Conservation (phyloP, 805 yeast species). For the Yarrowia sp. region DNA sequence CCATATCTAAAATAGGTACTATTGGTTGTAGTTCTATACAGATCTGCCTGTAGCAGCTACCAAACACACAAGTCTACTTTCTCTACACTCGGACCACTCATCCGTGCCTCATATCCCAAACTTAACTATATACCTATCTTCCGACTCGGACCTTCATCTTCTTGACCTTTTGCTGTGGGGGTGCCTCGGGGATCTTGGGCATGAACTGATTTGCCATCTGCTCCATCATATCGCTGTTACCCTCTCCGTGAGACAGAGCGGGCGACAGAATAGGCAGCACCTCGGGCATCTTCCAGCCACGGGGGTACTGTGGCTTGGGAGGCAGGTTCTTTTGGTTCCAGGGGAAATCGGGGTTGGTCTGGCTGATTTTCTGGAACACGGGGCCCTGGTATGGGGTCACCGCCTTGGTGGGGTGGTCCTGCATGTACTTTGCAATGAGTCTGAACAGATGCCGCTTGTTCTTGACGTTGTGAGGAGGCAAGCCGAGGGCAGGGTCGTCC, state of each 20-base stretch:
- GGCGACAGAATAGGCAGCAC: slow-evolving; percentile 87
- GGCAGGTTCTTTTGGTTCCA: slow-evolving; percentile 28
- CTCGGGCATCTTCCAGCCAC: slow-evolving; percentile 80
- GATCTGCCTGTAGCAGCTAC: too few species aligned
- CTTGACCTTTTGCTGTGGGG: slow-evolving; percentile 32
- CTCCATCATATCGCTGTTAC: slow-evolving; percentile 50
- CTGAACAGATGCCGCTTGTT: slow-evolving; percentile 67
- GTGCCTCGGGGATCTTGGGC: slow-evolving; percentile 36
- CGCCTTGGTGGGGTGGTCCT: slow-evolving; percentile 66
- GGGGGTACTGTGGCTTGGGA: slow-evolving; percentile 47
- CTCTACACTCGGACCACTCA: too few species aligned
- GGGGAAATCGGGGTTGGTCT: slow-evolving; percentile 30
- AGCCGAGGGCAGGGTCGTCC: slow-evolving; percentile 35
- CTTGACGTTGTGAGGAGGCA: slow-evolving; percentile 34
- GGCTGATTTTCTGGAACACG: slow-evolving; percentile 30
- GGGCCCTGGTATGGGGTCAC: slow-evolving; percentile 55
- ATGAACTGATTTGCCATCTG: slow-evolving; percentile 35
- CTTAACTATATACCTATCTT: background rate
- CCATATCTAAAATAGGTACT: too few species aligned
- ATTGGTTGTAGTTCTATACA: too few species aligned
- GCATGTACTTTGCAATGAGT: slow-evolving; percentile 59
- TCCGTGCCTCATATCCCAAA: too few species aligned
- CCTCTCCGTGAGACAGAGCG: slow-evolving; percentile 70
- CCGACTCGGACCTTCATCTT: slow-evolving; percentile 34
- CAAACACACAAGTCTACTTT: too few species aligned